Percentiles rank a stretch among this genome's conserved stretches.
Conservation (phyloP, 148 eudicot species). For the Fagopyrum esculentum region DNA sequence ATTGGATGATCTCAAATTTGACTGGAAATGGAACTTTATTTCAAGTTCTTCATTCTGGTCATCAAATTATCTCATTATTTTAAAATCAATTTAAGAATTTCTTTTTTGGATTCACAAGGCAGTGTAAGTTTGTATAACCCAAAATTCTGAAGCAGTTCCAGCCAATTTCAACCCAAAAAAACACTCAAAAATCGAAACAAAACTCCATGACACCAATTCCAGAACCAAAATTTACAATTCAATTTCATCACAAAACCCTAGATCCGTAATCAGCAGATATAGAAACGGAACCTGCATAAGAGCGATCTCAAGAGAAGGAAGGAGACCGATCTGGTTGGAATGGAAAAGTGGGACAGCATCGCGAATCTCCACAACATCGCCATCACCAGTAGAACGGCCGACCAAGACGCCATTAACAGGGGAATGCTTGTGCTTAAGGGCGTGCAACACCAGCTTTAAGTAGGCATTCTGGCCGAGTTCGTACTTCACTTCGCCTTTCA, state of each 20-base stretch:
- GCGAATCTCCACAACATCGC: slow-evolving; percentile 1
- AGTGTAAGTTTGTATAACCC: background rate
- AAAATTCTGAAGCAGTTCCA: background rate
- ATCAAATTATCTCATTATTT: background rate
- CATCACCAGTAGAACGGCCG: slow-evolving; percentile 17
- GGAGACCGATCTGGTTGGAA: slow-evolving; percentile 9
- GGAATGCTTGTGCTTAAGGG: slow-evolving; percentile 6
- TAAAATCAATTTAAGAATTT: too few species aligned
- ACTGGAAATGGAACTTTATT: background rate
- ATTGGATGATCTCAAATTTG: background rate
- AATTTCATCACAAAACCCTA: background rate
- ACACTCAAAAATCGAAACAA: background rate
- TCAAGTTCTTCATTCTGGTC: background rate
- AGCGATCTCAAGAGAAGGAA: slow-evolving; percentile 10
- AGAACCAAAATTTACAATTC: background rate
- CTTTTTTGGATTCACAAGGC: too few species aligned
- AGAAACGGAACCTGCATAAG: background rate
- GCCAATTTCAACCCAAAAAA: background rate
- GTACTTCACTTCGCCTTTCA: slow-evolving; percentile 4
- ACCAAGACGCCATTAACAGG: slow-evolving; percentile 10
- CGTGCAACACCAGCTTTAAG: slow-evolving; percentile 7
- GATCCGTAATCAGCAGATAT: background rate
- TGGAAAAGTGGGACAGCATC: slow-evolving; percentile 6
- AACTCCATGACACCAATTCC: background rate
- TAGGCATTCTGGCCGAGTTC: slow-evolving; percentile 6